phyloP scores from a whole-genome alignment of 257 asterid species.

The Ajuga chamaepitys region DNA sequence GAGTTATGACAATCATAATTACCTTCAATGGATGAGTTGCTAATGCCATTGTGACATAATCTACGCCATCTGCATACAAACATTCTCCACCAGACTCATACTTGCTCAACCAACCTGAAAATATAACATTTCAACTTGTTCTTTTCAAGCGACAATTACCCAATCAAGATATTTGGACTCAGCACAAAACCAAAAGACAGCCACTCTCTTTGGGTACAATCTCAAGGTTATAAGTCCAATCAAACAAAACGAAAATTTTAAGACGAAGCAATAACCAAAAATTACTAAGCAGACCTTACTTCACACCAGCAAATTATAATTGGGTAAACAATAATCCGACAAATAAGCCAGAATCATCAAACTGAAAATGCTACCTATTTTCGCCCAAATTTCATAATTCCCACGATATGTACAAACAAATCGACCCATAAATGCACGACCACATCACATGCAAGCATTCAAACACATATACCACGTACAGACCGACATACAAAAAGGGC shows the following conservation, averaged over 20 bases:
- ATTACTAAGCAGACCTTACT: background rate
- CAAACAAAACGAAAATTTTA: background rate
- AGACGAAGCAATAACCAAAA: background rate
- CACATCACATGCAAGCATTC: background rate
- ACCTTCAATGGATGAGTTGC: constrained; percentile 37
- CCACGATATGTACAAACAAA: background rate
- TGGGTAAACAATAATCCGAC: background rate
- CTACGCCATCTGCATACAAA: constrained; percentile 17
- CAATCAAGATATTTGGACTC: background rate
- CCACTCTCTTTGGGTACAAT: background rate
- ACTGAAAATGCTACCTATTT: background rate
- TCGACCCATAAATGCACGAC: background rate
- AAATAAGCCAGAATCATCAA: background rate
- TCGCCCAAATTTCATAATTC: background rate
- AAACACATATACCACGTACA: background rate
- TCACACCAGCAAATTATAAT: background rate
- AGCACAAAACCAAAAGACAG: background rate
- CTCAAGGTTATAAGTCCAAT: background rate
- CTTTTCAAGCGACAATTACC: background rate
- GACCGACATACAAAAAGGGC: background rate
- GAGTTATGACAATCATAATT: background rate
- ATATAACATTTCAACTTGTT: background rate
- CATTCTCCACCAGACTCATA: constrained; percentile 16
- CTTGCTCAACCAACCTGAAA: constrained; percentile 3
- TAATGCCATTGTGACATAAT: constrained; percentile 45